Evolutionary conservation across 2,329 filamentous ascomycete species (phyloP).

Genomic region (Ceratocystis eucalypticola): DNA sequence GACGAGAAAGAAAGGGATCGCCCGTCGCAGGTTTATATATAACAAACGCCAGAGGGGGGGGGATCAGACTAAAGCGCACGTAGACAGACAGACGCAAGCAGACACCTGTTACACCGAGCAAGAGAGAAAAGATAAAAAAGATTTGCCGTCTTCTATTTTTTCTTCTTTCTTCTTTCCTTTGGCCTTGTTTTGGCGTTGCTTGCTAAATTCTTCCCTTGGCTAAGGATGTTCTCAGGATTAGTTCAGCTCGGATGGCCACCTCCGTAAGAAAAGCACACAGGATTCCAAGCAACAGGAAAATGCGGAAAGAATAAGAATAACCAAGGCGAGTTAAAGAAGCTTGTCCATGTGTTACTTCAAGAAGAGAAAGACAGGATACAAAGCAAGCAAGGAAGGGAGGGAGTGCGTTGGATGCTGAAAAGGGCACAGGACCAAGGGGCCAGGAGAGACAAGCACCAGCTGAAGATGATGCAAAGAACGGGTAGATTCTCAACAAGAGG

Average conservation of each 20-base stretch:
- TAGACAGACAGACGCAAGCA: neutral
- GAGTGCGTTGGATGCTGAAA: neutral
- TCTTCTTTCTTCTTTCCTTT: neutral
- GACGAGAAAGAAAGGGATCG: neutral
- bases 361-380: neutral
- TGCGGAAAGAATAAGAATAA: neutral
- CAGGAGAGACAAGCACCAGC: neutral
- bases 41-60: neutral
- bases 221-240: conserved; percentile 4
- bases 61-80: neutral
- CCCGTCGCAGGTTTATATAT: neutral
- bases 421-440: neutral
- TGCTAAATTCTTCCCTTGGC: neutral
- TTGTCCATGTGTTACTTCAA: neutral
- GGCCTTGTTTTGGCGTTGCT: neutral
- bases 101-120: neutral
- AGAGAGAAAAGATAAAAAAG: neutral
- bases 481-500: neutral
- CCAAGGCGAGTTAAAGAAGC: neutral
- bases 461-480: neutral
- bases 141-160: neutral
- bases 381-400: neutral
- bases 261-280: conserved; percentile 1
- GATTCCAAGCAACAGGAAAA: neutral
- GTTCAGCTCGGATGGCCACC: conserved; percentile 6